These are phyloP conservation scores for Phoma sp. DNA, from an alignment of 2,329 filamentous ascomycete species.

Conservation along the genomic window DNA sequence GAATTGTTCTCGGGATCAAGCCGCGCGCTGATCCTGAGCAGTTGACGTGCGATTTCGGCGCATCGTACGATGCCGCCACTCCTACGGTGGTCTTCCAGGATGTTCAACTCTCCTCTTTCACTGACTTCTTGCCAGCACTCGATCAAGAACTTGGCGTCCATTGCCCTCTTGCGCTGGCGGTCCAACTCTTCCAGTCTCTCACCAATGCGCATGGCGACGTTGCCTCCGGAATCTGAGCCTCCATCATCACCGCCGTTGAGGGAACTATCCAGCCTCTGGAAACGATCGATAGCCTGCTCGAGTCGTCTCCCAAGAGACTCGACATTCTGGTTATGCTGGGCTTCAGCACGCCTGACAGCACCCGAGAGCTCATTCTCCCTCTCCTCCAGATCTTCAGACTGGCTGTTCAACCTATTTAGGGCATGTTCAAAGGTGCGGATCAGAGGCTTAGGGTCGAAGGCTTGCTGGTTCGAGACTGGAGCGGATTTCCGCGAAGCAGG, in stretches of 20 bases:
- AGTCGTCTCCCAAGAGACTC: constrained; percentile 87
- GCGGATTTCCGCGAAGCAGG: constrained; percentile 81
- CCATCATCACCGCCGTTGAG: constrained; percentile 70
- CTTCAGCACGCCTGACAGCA: constrained; percentile 87
- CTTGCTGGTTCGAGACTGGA: constrained; percentile 49
- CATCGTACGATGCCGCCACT: constrained; percentile 92
- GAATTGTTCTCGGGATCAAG: constrained; percentile 74
- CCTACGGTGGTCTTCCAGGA: constrained; percentile 86
- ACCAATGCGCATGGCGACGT: constrained; percentile 92
- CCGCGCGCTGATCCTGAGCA: constrained; percentile 91
- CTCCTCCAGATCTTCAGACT: constrained; percentile 84
- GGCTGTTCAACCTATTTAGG: constrained; percentile 69
- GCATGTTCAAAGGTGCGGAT: constrained; percentile 91
- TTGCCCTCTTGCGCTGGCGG: constrained; percentile 83
- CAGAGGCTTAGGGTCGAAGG: constrained; percentile 94
- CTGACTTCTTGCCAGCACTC: constrained; percentile 97
- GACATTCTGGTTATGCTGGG: constrained; percentile 88
- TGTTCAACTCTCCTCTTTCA: constrained; percentile 82
- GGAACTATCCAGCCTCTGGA: constrained; percentile 85
- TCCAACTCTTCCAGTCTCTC: constrained; percentile 93
- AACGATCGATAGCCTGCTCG: constrained; percentile 88
- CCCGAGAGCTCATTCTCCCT: constrained; percentile 90
- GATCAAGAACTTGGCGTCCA: constrained; percentile 93
- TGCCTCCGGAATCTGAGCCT: constrained; percentile 69
- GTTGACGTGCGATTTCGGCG: constrained; percentile 89